Base-by-base conservation (phyloP, 1,284 basidiomycete species). In the Heliocybe sulcata region DNA sequence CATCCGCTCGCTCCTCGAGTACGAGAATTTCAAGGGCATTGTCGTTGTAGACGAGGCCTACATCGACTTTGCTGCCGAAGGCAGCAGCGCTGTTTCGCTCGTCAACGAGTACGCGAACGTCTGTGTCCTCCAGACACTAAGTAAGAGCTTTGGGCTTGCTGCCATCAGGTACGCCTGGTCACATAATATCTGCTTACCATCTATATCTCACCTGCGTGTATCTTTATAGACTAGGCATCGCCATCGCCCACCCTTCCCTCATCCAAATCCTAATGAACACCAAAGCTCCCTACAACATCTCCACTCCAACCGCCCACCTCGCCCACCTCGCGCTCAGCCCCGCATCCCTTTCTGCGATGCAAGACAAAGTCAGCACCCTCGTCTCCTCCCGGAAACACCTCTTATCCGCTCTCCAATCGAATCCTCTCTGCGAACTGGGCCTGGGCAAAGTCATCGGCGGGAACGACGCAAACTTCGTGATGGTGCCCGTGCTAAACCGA, bases 201-300 rank as follows among this genome's bases (percentile, higher is more conserved):
- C 16, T 10, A 35, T 25, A 27, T 29, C 47, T 25, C n/a, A 25
- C 9, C n/a, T 4, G 12, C 47, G 4, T 29, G 23, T 22, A 3
- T 33, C 49, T 22, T 35, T 51, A 3, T 60, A 94, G 93, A 49
- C 75, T 99, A 25, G 96, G 97, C 1, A 83, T 96, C 56, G 93
- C 94, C 0, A 76, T 98, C 58, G 92, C 93, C 2, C 89, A 95
- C 60, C 93, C 93, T 0, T 84, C 91, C 0, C 75, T 98, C 19
- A 87, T 98, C 51, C 95, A 96, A 67, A 82, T 98, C 61, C 82
- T 99, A 58, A 86, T 87, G 64, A 99, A 98, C 70, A 92, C 96
- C 53, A 99, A 99, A 71, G 97, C 96, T 0, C 96, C 96, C 0
- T 99, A 99, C 77, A 98, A 98, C 70, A 87, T 99, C 61, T 96